Evolutionary conservation across 1,284 basidiomycete species (phyloP), one percentile per base, ranked within the genome.

Genomic region (Cutaneotrichosporon spelunceum): DNA sequence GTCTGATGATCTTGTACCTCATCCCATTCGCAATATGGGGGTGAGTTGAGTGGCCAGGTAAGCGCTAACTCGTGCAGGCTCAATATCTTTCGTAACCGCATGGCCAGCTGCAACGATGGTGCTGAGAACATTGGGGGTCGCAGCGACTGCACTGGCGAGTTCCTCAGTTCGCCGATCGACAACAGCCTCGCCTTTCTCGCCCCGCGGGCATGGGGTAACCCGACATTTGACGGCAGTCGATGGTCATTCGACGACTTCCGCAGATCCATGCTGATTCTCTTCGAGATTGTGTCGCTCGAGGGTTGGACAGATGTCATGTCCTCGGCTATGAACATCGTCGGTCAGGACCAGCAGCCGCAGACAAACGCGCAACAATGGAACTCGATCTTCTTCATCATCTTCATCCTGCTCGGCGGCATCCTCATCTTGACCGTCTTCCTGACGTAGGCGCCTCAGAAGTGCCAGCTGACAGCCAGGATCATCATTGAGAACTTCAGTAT

Each of bases 21-120:
- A 91, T 99, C 67, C 95, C 95, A 0, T 98, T 93, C 73, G 94
- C 95, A 4, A 88, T 97, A 1, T 98, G 95, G 94, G 95, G 93
- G 75, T 77, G 57, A 72, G 76, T 70, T 27, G 1, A 5, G 27
- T 8, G 7, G 8, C 23, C 3, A 14, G 13, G 9, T 13, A 24
- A 14, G 9, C 1, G 16, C 45, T 45, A 24, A n/a, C 33, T 24
- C 0, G 23, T 50, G 24, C 53, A 75, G 72, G 6, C 85, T 93
- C 62, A 97, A 95, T 71, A 90, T 98, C 73, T 98, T 98, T 78
- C 83, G 87, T 1, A 93, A 93, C 8, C 80, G 88, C 62, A 86
- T 95, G 78, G 93, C 89, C 75, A 78, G 82, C 52, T 99, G 95
- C 82, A 98, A 92, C 72, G 93, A 98, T 72, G 36, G n/a, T 2